Conservation (phyloP, 202 grass and related monocot species). For the Schoenoplectus tabernaemontani region DNA sequence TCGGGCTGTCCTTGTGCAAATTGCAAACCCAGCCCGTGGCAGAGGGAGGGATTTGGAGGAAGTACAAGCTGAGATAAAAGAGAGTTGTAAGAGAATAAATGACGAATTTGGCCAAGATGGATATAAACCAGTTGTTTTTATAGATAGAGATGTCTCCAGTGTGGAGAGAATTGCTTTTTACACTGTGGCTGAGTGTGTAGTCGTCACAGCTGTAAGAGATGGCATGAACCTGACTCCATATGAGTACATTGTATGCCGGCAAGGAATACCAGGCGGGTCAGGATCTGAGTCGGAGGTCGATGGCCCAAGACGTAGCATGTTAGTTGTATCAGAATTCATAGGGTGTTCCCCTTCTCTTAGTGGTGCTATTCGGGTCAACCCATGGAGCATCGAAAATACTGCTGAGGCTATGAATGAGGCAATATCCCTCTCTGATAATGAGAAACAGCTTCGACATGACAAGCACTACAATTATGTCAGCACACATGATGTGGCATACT, state of each 20-base stretch:
- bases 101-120: slow-evolving; percentile 46
- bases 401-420: slow-evolving; percentile 91
- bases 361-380: slow-evolving; percentile 85
- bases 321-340: slow-evolving; percentile 96
- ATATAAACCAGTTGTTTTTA: slow-evolving; percentile 75
- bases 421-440: slow-evolving; percentile 59
- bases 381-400: slow-evolving; percentile 86
- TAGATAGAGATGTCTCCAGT: slow-evolving; percentile 50
- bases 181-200: slow-evolving; percentile 81
- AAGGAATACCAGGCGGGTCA: slow-evolving; percentile 37
- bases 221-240: slow-evolving; percentile 99
- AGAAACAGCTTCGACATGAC: slow-evolving; percentile 88
- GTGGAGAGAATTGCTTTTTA: slow-evolving; percentile 92
- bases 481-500: slow-evolving; percentile 79
- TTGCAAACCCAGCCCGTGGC: slow-evolving; percentile 64
- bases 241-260: slow-evolving; percentile 87
- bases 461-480: slow-evolving; percentile 91
- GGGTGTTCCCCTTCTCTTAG: slow-evolving; percentile 91
- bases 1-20: slow-evolving; percentile 76
- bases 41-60: slow-evolving; percentile 60
- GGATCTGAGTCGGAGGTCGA: slow-evolving; percentile 29
- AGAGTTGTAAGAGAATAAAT: slow-evolving; percentile 73
- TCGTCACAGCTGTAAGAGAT: slow-evolving; percentile 89
- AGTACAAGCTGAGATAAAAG: slow-evolving; percentile 60
- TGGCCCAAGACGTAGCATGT: slow-evolving; percentile 72